Base-by-base conservation (phyloP, 2,329 filamentous ascomycete species). In the Trichoderma cornu-damae region DNA sequence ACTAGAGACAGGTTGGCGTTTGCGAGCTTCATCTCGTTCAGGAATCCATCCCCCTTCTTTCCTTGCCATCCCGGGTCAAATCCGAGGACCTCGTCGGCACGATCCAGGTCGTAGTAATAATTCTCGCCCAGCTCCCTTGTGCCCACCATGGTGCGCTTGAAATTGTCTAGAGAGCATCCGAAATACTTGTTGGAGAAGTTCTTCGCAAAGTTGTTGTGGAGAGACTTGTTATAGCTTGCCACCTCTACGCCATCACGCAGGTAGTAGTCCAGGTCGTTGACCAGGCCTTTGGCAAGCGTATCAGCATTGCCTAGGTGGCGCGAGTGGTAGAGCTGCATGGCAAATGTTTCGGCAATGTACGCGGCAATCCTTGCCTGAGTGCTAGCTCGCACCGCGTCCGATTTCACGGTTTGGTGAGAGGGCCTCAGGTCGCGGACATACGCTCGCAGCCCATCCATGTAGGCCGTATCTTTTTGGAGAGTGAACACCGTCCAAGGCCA, bases 401-500 rank as follows among this genome's bases (percentile, higher is more conserved):
- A 69, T 61, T 81, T 84, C 8, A 78, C 75, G 1, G 78, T 79
- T 26, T 79, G 59, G 4, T 78, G 72, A 1, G 80, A 77, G 4
- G 82, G 70, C 58, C 78, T 77, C 20, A 89, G 72, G 4, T 76
- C 73, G 9, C 79, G 81, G 32, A 94, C 80, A 68, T 90, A 94
- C 3, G 80, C 78, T 16, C 89, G 81, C 16, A 96, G 79, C 56
- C 84, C 83, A 40, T 83, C 78, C 57, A 96, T 80, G 66, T 96
- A 93, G 0, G 78, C 77, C 0, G 82, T 79, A 65, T 96, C 88
- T 59, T 86, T 86, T 60, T 88, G 84, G 34, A 96, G 76, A 37
- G 88, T 85, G 57, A 89, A 87, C 57, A 95, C 91, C 1, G 90
- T 92, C 90, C 93, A 96, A 1, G 92, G 88, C 93, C 93, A 97